These are phyloP conservation scores for Pseudopithomyces maydicus DNA, from an alignment of 2,329 filamentous ascomycete species.

Conservation along the genomic window DNA sequence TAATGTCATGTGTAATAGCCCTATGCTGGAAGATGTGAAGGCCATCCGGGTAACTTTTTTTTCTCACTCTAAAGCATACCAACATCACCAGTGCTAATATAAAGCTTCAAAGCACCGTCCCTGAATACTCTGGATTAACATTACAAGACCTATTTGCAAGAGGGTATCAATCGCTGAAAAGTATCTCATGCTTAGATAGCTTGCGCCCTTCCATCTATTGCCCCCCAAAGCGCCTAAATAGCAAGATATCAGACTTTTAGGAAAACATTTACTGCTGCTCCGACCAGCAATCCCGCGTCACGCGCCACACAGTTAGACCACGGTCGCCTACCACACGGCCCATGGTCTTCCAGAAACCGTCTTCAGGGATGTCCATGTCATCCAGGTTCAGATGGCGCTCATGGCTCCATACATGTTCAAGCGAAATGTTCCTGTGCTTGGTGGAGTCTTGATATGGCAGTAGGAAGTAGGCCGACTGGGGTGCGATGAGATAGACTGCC, in stretches of 20 bases:
- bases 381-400: constrained; percentile 74
- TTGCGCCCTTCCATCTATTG: neutral
- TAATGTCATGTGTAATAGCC: no score
- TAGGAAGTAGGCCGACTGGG: constrained; percentile 72
- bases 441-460: constrained; percentile 55
- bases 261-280: neutral
- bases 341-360: constrained; percentile 75
- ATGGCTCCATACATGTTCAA: constrained; percentile 74
- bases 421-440: constrained; percentile 55
- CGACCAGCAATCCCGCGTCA: constrained; percentile 45
- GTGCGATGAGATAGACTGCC: constrained; percentile 67
- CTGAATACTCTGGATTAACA: constrained; percentile 1
- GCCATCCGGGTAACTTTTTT: no score
- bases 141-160: constrained; percentile 15
- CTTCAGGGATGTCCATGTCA: constrained; percentile 78
- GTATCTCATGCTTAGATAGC: neutral
- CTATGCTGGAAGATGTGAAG: no score
- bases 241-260: neutral
- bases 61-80: no score
- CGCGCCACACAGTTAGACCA: constrained; percentile 53
- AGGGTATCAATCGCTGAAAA: constrained; percentile 5
- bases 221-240: neutral
- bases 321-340: constrained; percentile 63
- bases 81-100: no score
- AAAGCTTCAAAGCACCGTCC: no score